Conservation (phyloP, 495 filamentous ascomycete genomes). For the Podospora appendiculata region DNA sequence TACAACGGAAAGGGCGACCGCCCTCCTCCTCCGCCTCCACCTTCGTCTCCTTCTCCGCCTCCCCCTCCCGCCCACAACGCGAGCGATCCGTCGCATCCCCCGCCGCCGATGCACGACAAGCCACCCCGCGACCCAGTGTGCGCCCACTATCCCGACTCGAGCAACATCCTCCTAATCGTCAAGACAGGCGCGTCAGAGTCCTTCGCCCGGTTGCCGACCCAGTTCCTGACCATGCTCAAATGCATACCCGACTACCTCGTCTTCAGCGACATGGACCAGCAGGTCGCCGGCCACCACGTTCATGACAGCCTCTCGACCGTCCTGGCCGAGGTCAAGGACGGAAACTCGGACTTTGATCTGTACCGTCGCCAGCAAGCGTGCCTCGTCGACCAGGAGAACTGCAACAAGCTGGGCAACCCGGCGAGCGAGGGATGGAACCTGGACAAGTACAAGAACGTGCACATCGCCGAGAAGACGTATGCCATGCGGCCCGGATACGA, state of each 20-base stretch:
- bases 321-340: conserved; percentile 19
- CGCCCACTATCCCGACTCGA: conserved; percentile 27
- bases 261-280: conserved; percentile 50
- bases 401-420: conserved; percentile 25
- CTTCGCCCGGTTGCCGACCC: conserved; percentile 44
- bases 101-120: neutral
- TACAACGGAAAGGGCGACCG: neutral
- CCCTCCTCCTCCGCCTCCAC: neutral
- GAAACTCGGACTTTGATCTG: conserved; percentile 45
- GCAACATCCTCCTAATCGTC: conserved; percentile 39
- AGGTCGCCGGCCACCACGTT: conserved; percentile 38
- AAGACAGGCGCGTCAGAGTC: conserved; percentile 53
- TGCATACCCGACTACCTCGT: conserved; percentile 48
- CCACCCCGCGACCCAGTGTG: conserved; percentile 16
- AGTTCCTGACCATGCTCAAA: conserved; percentile 44
- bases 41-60: neutral
- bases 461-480: conserved; percentile 36
- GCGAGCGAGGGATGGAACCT: conserved; percentile 39
- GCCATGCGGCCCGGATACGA: conserved; percentile 41
- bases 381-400: conserved; percentile 30
- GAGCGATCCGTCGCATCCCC: neutral
- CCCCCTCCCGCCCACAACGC: neutral
- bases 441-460: conserved; percentile 42
- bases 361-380: conserved; percentile 43
- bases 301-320: conserved; percentile 47